Percentiles rank a stretch among this genome's conserved stretches.
phyloP scores from a whole-genome alignment of 352 stramenopile genomes.

The Phytopythium boreale region DNA sequence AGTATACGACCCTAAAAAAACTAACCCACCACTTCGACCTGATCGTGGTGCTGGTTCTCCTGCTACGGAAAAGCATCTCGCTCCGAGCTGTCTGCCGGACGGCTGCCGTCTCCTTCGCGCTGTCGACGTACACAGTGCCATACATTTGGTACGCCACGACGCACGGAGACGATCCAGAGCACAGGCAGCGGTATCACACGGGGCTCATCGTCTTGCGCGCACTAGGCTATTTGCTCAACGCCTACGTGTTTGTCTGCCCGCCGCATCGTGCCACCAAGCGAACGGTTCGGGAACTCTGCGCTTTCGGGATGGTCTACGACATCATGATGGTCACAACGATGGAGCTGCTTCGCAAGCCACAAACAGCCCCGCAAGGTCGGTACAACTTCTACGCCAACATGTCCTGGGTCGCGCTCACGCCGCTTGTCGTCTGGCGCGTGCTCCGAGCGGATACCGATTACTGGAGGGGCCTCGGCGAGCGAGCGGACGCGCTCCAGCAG shows the following conservation, averaged over 20 bases:
- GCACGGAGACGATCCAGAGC: conserved; percentile 9
- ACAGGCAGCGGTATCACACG: not conserved
- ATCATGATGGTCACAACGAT: too few species aligned
- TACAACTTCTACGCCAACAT: too few species aligned
- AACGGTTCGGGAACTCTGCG: conserved; percentile 29
- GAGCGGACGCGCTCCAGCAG: conserved; percentile 25
- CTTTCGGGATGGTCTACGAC: too few species aligned
- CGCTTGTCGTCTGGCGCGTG: conserved; percentile 41
- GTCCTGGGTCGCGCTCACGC: conserved; percentile 21
- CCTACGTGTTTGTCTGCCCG: conserved; percentile 31
- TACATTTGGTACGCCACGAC: conserved; percentile 19
- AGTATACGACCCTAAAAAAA: too few species aligned
- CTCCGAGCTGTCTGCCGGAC: conserved; percentile 20
- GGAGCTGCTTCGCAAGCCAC: too few species aligned
- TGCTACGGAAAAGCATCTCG: conserved; percentile 50
- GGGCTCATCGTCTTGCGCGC: conserved; percentile 3
- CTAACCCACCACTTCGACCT: conserved; percentile 28
- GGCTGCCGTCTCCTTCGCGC: conserved; percentile 11
- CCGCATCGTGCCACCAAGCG: conserved; percentile 24
- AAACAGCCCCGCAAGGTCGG: not conserved
- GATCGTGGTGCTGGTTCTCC: conserved; percentile 31
- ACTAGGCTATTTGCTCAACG: conserved; percentile 11
- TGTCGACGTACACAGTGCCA: conserved; percentile 24
- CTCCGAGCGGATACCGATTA: conserved; percentile 44
- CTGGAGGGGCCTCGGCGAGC: conserved; percentile 40